A percentile compares a stretch with the other conserved stretches of the same genome.
phyloP scores from a whole-genome alignment of 441 rosid genomes.

The Adansonia gregorii region DNA sequence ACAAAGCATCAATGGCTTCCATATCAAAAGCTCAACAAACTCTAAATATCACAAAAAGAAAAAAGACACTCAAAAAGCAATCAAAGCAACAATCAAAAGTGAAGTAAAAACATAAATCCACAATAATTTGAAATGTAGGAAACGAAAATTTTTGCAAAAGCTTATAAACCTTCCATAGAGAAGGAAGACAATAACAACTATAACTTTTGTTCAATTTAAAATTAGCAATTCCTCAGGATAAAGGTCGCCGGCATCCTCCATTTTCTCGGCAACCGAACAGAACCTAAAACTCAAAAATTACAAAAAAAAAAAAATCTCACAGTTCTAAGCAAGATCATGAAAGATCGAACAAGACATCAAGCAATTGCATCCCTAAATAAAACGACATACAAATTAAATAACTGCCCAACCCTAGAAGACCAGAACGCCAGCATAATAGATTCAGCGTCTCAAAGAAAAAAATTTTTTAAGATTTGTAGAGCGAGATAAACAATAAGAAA shows the following conservation, averaged over 20 bases:
- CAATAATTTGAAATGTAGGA: not conserved
- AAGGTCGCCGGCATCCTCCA: not conserved
- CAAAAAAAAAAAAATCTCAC: not conserved
- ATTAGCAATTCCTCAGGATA: not conserved
- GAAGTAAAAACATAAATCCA: not conserved
- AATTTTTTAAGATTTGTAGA: no score
- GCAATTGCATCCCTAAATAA: not conserved
- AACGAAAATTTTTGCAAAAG: not conserved
- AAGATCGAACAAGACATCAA: conserved; percentile 3
- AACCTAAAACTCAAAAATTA: not conserved
- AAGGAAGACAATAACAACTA: not conserved
- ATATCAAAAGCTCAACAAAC: not conserved
- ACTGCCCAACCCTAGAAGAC: conserved; percentile 6
- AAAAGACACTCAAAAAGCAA: not conserved
- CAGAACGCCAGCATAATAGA: not conserved
- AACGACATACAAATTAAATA: conserved; percentile 5
- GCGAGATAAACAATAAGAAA: not conserved
- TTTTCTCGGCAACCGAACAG: not conserved
- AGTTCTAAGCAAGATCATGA: not conserved
- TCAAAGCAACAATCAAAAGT: not conserved
- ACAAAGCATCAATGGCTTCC: not conserved
- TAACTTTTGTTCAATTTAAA: not conserved
- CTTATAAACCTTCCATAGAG: not conserved
- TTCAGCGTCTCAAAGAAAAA: not conserved
- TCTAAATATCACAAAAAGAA: not conserved